These are phyloP conservation scores for Nakaseomyces nivariensis DNA, from an alignment of 1,139 yeast genomes.

Conservation along the genomic window DNA sequence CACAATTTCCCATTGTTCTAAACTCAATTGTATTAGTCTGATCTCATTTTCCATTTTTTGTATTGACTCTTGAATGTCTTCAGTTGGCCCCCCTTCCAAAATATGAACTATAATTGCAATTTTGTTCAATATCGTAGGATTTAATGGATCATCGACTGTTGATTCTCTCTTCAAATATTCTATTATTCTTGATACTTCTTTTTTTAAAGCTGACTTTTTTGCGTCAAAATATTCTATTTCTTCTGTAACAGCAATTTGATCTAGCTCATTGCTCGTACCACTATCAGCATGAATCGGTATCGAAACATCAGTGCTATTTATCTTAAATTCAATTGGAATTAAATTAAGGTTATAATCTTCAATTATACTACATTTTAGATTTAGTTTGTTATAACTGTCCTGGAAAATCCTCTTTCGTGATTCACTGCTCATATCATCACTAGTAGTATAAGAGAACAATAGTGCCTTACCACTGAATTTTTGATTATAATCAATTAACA, in stretches of 20 bases:
- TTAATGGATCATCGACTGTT: constrained; percentile 5
- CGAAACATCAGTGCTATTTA: background rate
- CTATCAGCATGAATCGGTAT: background rate
- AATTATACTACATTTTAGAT: background rate
- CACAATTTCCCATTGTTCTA: constrained; percentile 24
- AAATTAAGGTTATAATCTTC: background rate
- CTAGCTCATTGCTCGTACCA: background rate
- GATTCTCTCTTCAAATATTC: constrained; percentile 16
- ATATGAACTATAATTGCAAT: constrained; percentile 17
- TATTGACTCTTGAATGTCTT: constrained; percentile 20
- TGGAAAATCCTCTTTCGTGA: background rate
- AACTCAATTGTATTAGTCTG: constrained; percentile 14
- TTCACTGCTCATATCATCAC: background rate
- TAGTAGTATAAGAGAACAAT: constrained; percentile 9
- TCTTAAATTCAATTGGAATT: background rate
- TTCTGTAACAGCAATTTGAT: background rate
- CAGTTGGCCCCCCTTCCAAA: constrained; percentile 14
- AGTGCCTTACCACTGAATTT: constrained; percentile 4
- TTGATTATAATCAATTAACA: background rate
- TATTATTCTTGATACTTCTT: constrained; percentile 12
- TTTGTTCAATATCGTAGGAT: constrained; percentile 15
- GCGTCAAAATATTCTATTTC: background rate
- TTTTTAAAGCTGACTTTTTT: background rate
- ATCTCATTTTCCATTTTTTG: constrained; percentile 22
- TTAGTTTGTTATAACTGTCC: background rate